Evolutionary conservation across 805 yeast genomes (phyloP).

Genomic region (Candida quercuum): DNA sequence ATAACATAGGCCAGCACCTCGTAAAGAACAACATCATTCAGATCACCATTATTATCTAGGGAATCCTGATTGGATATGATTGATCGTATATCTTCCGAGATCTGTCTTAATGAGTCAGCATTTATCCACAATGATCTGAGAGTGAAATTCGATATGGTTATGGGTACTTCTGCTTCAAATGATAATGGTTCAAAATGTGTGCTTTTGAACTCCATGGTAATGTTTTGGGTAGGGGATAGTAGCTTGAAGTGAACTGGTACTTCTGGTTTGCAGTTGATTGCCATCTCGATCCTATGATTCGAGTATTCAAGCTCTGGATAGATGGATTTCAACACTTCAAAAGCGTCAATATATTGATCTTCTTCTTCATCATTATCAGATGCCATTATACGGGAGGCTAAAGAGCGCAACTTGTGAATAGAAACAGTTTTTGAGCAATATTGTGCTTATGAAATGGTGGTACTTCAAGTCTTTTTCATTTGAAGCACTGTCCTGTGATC

Average conservation of each 20-base stretch:
- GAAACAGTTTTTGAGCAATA: too few relatives aligned
- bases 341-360: too few relatives aligned
- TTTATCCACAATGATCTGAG: constrained; percentile 30
- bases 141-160: constrained; percentile 21
- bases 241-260: constrained; percentile 1
- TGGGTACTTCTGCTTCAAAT: constrained; percentile 28
- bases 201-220: background rate
- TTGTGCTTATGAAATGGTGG: too few relatives aligned
- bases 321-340: constrained; percentile 35
- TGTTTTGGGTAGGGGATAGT: background rate
- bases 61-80: background rate
- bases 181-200: background rate
- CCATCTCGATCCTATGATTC: background rate
- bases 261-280: constrained; percentile 1
- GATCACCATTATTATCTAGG: constrained; percentile 3
- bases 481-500: too few relatives aligned
- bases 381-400: too few relatives aligned
- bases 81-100: constrained; percentile 26
- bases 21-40: constrained; percentile 35
- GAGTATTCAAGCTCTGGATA: constrained; percentile 32
- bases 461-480: too few relatives aligned
- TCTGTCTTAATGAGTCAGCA: constrained; percentile 4
- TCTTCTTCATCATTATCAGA: too few relatives aligned
- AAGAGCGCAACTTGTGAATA: too few relatives aligned
- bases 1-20: constrained; percentile 37